These are phyloP conservation scores for Yarrowia galli DNA, from an alignment of 1,139 yeast genomes.

Conservation along the genomic window DNA sequence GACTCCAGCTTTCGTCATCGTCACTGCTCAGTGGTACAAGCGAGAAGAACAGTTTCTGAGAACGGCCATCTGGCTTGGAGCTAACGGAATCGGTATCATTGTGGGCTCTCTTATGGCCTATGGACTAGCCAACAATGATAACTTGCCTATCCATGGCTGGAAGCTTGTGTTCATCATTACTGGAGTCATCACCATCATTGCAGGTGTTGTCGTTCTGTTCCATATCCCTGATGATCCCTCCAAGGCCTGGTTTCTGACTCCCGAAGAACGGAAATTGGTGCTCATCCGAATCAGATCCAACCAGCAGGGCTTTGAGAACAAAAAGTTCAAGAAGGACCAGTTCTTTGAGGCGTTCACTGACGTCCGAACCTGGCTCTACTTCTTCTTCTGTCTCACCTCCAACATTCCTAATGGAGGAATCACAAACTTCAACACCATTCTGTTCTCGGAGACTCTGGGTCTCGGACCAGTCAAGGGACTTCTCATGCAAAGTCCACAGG, in stretches of 20 bases:
- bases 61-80: constrained; percentile 16
- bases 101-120: constrained; percentile 8
- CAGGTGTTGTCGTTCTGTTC: background rate
- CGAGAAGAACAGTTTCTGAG: constrained; percentile 19
- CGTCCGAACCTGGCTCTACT: constrained; percentile 25
- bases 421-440: constrained; percentile 56
- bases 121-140: constrained; percentile 2
- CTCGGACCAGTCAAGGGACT: constrained; percentile 3
- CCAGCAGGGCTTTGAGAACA: constrained; percentile 25
- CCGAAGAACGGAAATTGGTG: background rate
- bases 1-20: constrained; percentile 58
- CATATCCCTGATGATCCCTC: constrained; percentile 43
- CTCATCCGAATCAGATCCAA: constrained; percentile 8
- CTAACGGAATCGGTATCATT: constrained; percentile 13
- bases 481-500: constrained; percentile 7
- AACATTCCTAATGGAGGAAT: constrained; percentile 54
- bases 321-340: constrained; percentile 54
- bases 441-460: constrained; percentile 52
- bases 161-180: constrained; percentile 16
- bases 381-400: constrained; percentile 1
- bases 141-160: constrained; percentile 2
- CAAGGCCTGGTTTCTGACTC: constrained; percentile 15
- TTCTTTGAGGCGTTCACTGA: constrained; percentile 3
- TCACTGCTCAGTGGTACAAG: constrained; percentile 21
- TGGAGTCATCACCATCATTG: constrained; percentile 15